Percentiles rank a stretch among this genome's conserved stretches.
Evolutionary conservation across 1,284 basidiomycete genomes (phyloP).

Genomic region (Leccinum variabile): DNA sequence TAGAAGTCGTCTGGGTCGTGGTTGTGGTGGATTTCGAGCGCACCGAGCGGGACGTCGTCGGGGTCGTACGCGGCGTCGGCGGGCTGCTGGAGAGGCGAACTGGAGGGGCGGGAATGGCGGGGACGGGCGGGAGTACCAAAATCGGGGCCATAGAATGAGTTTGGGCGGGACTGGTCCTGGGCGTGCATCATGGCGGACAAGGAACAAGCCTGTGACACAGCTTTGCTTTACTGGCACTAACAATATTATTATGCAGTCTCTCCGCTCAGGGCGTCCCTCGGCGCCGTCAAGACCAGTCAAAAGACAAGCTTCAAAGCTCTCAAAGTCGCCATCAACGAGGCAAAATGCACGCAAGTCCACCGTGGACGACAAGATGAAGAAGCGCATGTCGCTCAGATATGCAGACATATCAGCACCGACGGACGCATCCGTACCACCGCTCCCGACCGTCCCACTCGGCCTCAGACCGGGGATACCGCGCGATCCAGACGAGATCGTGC

Average conservation of each 20-base stretch:
- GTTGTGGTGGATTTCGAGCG: conserved; percentile 27
- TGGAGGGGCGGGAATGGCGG: conserved; percentile 22
- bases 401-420: conserved; percentile 74
- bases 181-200: conserved; percentile 33
- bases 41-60: conserved; percentile 36
- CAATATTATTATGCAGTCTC: conserved; percentile 52
- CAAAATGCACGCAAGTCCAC: conserved; percentile 61
- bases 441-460: conserved; percentile 59
- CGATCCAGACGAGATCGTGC: conserved; percentile 46
- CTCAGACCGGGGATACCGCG: conserved; percentile 35
- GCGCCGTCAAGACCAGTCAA: conserved; percentile 40
- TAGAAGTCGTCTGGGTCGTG: conserved; percentile 43
- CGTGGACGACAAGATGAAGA: conserved; percentile 92
- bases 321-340: conserved; percentile 36
- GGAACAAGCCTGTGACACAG: conserved; percentile 23
- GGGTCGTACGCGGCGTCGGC: conserved; percentile 35
- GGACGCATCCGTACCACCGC: conserved; percentile 48
- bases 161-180: conserved; percentile 37
- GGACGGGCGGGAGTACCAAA: conserved; percentile 17
- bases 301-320: conserved; percentile 40
- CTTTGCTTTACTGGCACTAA: conserved; percentile 1
- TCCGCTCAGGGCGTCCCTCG: conserved; percentile 59
- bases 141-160: conserved; percentile 38
- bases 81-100: conserved; percentile 31
- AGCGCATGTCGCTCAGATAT: conserved; percentile 90